These are phyloP conservation scores for Vanderwaltozyma yarrowii DNA, from an alignment of 805 yeast genomes.

Conservation along the genomic window DNA sequence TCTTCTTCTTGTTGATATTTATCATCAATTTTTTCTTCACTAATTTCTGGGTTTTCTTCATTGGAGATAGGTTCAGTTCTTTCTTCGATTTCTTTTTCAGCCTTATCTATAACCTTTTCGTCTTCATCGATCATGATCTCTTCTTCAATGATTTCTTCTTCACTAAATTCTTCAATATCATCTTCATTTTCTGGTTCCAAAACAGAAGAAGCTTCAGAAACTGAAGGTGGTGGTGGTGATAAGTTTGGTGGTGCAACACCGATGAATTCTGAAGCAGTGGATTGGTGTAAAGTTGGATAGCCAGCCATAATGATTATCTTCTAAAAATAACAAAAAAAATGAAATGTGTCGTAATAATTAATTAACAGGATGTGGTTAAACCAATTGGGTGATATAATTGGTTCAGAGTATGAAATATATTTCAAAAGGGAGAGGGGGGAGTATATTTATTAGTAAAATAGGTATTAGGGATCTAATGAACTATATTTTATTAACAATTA, in stretches of 20 bases:
- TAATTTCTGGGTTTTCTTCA: neutral
- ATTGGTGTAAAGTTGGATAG: conserved; percentile 2
- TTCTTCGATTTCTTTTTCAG: too few relatives aligned
- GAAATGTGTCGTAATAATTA: too few relatives aligned
- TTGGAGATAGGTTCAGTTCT: too few relatives aligned
- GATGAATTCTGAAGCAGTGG: conserved; percentile 4
- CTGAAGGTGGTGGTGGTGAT: neutral
- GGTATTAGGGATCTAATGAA: too few relatives aligned
- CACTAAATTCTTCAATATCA: conserved; percentile 2
- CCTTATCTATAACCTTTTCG: too few relatives aligned
- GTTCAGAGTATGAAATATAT: neutral
- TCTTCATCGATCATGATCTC: neutral
- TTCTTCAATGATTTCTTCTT: conserved; percentile 3
- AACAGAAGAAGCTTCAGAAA: neutral
- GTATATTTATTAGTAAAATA: neutral
- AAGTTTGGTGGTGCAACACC: neutral
- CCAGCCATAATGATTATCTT: neutral
- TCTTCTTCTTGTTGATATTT: neutral
- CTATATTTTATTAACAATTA: too few relatives aligned
- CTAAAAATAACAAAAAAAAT: neutral
- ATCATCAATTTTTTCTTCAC: conserved; percentile 1
- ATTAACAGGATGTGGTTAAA: neutral
- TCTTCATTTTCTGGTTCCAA: conserved; percentile 2
- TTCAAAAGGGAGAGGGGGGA: conserved; percentile 1
- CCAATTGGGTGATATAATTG: neutral